Evolutionary conservation across 495 filamentous ascomycete genomes (phyloP).

Genomic region (Copromyces sp.): DNA sequence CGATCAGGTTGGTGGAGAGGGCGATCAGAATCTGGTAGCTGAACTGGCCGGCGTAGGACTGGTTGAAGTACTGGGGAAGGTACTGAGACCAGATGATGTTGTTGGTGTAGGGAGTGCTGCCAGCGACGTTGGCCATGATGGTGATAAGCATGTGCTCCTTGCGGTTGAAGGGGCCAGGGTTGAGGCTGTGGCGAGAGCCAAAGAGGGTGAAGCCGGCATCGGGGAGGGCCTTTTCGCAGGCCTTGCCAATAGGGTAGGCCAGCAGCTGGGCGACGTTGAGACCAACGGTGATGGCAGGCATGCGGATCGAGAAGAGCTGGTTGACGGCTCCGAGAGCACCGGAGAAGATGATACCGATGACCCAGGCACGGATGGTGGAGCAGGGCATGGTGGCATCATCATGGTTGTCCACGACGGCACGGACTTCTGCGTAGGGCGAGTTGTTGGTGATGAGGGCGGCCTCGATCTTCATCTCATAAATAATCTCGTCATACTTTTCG

Average conservation of each 20-base stretch:
- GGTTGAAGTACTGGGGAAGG: constrained; percentile 27
- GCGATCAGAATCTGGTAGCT: constrained; percentile 32
- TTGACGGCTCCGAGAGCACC: constrained; percentile 25
- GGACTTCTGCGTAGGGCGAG: constrained; percentile 38
- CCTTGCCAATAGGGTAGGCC: constrained; percentile 28
- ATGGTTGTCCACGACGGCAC: constrained; percentile 35
- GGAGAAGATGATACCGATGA: constrained; percentile 26
- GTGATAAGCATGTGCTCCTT: constrained; percentile 43
- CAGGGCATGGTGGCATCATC: constrained; percentile 25
- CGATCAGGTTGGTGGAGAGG: constrained; percentile 34
- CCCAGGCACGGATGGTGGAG: constrained; percentile 27
- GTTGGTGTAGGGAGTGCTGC: constrained; percentile 23
- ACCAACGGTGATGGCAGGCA: constrained; percentile 20
- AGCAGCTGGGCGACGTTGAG: constrained; percentile 29
- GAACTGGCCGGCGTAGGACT: constrained; percentile 24
- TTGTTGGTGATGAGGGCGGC: constrained; percentile 32
- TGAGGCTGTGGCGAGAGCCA: constrained; percentile 27
- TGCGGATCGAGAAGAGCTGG: constrained; percentile 29
- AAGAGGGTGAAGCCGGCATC: constrained; percentile 28
- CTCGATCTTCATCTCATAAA: constrained; percentile 33
- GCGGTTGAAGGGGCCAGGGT: constrained; percentile 37
- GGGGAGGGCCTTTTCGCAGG: constrained; percentile 22
- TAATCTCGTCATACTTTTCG: constrained; percentile 20
- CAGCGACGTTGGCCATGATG: constrained; percentile 29
- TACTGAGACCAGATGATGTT: constrained; percentile 35